phyloP scores from a whole-genome alignment of 257 asterid genomes.

The Buddleja alternifolia region DNA sequence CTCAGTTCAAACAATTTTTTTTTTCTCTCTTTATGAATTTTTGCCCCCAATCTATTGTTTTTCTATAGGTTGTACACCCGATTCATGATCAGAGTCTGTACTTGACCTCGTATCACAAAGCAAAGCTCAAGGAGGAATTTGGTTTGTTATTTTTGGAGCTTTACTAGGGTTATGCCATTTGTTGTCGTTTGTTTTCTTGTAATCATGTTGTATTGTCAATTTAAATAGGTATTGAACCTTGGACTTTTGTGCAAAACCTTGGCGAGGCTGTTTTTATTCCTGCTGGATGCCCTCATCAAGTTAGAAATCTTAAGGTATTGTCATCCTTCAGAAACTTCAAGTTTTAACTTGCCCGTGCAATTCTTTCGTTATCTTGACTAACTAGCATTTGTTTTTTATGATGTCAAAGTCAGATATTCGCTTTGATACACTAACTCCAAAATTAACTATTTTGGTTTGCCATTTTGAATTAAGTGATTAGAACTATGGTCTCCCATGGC shows the following conservation, averaged over 20 bases:
- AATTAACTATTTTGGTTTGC: background rate
- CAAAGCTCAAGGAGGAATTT: conserved; percentile 62
- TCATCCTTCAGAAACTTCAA: background rate
- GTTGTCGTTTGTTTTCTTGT: background rate
- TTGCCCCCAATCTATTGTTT: background rate
- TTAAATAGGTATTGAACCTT: conserved; percentile 62
- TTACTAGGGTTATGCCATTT: background rate
- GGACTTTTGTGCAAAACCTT: conserved; percentile 73
- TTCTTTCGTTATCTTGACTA: background rate
- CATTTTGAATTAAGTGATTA: background rate
- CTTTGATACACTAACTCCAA: background rate
- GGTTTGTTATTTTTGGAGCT: conserved; percentile 43
- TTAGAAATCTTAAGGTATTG: conserved; percentile 64
- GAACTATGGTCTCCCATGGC: too few relatives aligned
- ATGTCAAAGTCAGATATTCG: background rate
- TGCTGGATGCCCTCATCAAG: conserved; percentile 90
- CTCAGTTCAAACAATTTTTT: background rate
- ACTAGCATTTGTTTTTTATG: conserved; percentile 1
- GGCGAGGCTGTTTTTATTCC: conserved; percentile 82
- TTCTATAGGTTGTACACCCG: conserved; percentile 61
- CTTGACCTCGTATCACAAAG: conserved; percentile 52
- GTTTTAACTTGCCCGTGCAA: conserved; percentile 7
- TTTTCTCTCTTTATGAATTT: background rate
- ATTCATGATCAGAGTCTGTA: conserved; percentile 71
- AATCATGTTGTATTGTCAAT: conserved; percentile 6